Evolutionary conservation across 1,284 basidiomycete species (phyloP).

Genomic region (Puccinia horiana): DNA sequence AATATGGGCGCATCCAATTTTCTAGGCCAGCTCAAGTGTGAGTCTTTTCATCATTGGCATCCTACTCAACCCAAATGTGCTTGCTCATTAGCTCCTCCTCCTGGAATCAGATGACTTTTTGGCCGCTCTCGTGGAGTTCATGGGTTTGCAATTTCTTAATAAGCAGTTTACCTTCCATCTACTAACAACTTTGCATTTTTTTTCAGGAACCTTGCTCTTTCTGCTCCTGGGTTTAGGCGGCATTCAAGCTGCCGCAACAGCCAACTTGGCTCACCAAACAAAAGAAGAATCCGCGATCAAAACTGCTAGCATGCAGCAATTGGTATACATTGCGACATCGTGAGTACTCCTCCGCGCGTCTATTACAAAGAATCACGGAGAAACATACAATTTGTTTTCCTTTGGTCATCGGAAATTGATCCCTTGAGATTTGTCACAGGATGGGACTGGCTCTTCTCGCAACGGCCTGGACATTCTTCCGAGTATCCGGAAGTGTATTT

Average conservation of each 20-base stretch:
- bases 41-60: not conserved
- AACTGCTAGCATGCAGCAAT: slow-evolving; percentile 60
- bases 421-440: not conserved
- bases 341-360: not conserved
- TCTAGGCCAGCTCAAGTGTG: slow-evolving; percentile 22
- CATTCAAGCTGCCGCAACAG: slow-evolving; percentile 64
- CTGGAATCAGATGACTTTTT: not conserved
- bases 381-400: not conserved
- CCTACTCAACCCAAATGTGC: not conserved
- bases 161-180: no score
- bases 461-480: slow-evolving; percentile 56
- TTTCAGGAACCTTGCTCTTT: slow-evolving; percentile 60
- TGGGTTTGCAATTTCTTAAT: not conserved
- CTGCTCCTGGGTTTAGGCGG: slow-evolving; percentile 68
- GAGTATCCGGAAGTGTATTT: slow-evolving; percentile 46
- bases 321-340: slow-evolving; percentile 50
- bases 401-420: not conserved
- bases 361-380: not conserved
- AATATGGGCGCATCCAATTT: slow-evolving; percentile 8
- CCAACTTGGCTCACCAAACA: slow-evolving; percentile 55
- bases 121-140: slow-evolving; percentile 18
- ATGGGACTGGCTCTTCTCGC: slow-evolving; percentile 71
- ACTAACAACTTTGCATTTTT: no score
- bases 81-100: no score
- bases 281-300: slow-evolving; percentile 48